Evolutionary conservation across 2,329 filamentous ascomycete genomes (phyloP).

Genomic region (Fusarium chuoi): DNA sequence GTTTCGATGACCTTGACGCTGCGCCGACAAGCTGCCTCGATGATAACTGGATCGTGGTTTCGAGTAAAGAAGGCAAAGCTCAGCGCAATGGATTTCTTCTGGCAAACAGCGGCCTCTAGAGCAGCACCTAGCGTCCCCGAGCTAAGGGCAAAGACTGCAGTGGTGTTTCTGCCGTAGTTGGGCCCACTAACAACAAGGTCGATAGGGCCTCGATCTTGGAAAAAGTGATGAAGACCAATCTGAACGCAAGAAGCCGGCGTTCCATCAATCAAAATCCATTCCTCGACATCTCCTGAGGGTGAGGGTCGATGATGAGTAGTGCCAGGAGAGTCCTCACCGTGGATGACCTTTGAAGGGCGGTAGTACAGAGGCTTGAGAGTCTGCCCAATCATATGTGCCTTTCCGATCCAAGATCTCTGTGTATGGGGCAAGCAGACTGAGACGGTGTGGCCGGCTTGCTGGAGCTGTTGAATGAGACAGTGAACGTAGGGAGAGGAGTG

Average conservation of each 20-base stretch:
- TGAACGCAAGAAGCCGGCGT: conserved; percentile 85
- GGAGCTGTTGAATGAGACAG: conserved; percentile 75
- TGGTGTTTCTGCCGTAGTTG: conserved; percentile 86
- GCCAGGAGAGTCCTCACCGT: conserved; percentile 64
- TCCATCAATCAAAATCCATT: conserved; percentile 85
- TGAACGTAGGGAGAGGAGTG: conserved; percentile 85
- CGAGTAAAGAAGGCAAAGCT: conserved; percentile 90
- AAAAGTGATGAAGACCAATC: conserved; percentile 84
- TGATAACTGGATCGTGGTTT: conserved; percentile 84
- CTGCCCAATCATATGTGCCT: conserved; percentile 94
- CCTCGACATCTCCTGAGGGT: conserved; percentile 69
- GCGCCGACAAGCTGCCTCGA: conserved; percentile 79
- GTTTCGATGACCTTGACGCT: conserved; percentile 82
- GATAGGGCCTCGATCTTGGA: conserved; percentile 74
- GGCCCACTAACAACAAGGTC: conserved; percentile 83
- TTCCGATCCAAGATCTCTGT: conserved; percentile 97
- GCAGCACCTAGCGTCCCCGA: conserved; percentile 82
- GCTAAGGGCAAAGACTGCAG: conserved; percentile 80
- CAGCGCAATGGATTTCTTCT: conserved; percentile 78
- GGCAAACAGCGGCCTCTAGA: conserved; percentile 79
- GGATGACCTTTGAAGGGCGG: conserved; percentile 62
- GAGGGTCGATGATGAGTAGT: conserved; percentile 69
- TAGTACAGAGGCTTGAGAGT: conserved; percentile 88
- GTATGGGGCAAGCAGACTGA: conserved; percentile 91
- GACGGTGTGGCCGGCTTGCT: conserved; percentile 82